Percentiles rank a stretch among this genome's conserved stretches.
These are phyloP conservation scores for Solanum clarkiae DNA, from an alignment of 257 asterid species.

Conservation along the genomic window DNA sequence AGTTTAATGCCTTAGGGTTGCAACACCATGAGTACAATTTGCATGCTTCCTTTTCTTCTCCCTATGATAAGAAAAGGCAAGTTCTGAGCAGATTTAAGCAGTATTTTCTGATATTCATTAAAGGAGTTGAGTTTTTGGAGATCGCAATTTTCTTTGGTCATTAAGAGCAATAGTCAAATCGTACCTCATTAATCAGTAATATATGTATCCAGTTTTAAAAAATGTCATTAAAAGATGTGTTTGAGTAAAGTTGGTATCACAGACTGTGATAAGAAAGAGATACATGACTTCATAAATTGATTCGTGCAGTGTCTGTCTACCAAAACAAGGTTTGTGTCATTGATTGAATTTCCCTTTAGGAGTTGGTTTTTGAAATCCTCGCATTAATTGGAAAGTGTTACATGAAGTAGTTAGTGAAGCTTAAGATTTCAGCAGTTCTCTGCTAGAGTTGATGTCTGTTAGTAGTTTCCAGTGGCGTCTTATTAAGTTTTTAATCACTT, in stretches of 20 bases:
- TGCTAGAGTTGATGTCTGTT: background rate
- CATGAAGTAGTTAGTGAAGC: background rate
- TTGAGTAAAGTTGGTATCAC: background rate
- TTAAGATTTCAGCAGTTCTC: background rate
- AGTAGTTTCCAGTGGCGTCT: background rate
- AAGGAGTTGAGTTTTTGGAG: background rate
- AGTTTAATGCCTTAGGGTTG: background rate
- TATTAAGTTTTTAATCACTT: conserved; percentile 15
- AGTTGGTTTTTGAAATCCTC: background rate
- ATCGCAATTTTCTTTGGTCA: background rate
- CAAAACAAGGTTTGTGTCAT: background rate
- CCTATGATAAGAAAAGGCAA: background rate
- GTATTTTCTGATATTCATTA: background rate
- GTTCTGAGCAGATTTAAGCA: background rate
- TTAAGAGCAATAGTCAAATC: background rate
- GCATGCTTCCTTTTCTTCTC: background rate
- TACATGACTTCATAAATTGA: background rate
- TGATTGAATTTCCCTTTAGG: background rate
- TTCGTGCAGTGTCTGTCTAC: background rate
- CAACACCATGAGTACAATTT: background rate
- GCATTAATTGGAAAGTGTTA: background rate
- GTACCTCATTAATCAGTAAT: background rate
- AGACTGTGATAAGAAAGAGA: background rate
- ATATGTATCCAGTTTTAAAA: background rate
- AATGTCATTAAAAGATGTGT: background rate